Percentiles rank a stretch among this genome's conserved stretches.
These are phyloP conservation scores for Coemansia sp. DNA, from an alignment of 192 early-diverging fungal genomes.

Conservation along the genomic window DNA sequence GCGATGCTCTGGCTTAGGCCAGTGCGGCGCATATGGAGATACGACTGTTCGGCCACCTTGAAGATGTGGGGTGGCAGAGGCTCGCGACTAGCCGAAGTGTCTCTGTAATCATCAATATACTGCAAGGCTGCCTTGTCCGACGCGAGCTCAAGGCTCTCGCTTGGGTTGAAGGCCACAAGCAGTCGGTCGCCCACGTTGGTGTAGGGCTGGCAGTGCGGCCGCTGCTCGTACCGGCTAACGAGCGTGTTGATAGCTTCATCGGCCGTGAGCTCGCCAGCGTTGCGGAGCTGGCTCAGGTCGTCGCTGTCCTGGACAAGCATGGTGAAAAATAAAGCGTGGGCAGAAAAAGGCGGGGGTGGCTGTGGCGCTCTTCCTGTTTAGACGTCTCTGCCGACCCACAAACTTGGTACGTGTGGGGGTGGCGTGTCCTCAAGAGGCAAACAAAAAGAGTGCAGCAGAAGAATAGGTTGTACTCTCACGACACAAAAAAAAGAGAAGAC, in stretches of 20 bases:
- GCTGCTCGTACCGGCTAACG: constrained; percentile 47
- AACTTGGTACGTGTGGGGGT: constrained; percentile 5
- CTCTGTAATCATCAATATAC: constrained; percentile 73
- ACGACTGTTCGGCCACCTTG: constrained; percentile 78
- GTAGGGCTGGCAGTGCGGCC: constrained; percentile 53
- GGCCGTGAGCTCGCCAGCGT: constrained; percentile 20
- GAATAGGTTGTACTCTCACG: not conserved
- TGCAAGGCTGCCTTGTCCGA: constrained; percentile 63
- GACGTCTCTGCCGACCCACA: not conserved
- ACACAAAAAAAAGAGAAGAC: not conserved
- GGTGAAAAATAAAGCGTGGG: not conserved
- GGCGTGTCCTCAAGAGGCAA: constrained; percentile 1
- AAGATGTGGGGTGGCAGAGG: constrained; percentile 74
- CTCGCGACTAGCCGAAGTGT: constrained; percentile 50
- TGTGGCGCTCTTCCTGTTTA: not conserved
- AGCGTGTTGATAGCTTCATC: constrained; percentile 34
- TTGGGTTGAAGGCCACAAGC: constrained; percentile 71
- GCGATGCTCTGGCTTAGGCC: constrained; percentile 86
- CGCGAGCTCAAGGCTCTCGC: constrained; percentile 53
- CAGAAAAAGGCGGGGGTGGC: not conserved
- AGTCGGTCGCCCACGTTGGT: constrained; percentile 68
- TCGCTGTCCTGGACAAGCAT: constrained; percentile 55
- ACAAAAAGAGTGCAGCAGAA: not conserved
- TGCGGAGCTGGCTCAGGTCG: constrained; percentile 36
- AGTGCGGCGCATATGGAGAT: constrained; percentile 81